Conservation (phyloP, 345 rosid species). For the Bretschneidera sinensis region DNA sequence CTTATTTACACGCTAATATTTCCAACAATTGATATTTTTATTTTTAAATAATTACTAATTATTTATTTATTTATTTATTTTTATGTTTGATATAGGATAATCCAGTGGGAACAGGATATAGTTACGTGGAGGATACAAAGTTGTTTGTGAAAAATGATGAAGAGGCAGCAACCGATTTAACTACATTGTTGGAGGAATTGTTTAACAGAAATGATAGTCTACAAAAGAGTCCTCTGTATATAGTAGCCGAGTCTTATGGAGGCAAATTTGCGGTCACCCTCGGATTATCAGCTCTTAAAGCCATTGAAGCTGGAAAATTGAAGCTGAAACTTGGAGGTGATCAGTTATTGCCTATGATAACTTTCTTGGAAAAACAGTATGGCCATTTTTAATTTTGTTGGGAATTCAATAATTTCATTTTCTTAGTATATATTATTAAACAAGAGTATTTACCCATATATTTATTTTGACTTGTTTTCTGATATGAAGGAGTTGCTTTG, state of each 20-base stretch:
- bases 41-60: too few species aligned
- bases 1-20: too few species aligned
- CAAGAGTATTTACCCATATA: too few species aligned
- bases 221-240: slow-evolving; percentile 61
- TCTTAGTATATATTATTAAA: too few species aligned
- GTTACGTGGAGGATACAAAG: slow-evolving; percentile 52
- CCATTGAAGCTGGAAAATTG: slow-evolving; percentile 56
- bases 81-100: slow-evolving; percentile 39
- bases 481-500: slow-evolving; percentile 54
- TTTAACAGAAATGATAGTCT: slow-evolving; percentile 40
- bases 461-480: too few species aligned
- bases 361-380: neutral
- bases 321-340: slow-evolving; percentile 78
- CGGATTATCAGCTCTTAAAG: slow-evolving; percentile 50
- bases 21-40: too few species aligned
- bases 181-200: slow-evolving; percentile 45
- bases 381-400: neutral
- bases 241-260: slow-evolving; percentile 92
- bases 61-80: too few species aligned
- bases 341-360: neutral
- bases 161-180: slow-evolving; percentile 84
- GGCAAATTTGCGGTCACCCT: slow-evolving; percentile 83
- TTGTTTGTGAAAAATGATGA: slow-evolving; percentile 65
- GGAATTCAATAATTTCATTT: neutral
- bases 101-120: slow-evolving; percentile 80